phyloP scores from a whole-genome alignment of 2,329 filamentous ascomycete genomes.

The Diaporthe citrichinensis region DNA sequence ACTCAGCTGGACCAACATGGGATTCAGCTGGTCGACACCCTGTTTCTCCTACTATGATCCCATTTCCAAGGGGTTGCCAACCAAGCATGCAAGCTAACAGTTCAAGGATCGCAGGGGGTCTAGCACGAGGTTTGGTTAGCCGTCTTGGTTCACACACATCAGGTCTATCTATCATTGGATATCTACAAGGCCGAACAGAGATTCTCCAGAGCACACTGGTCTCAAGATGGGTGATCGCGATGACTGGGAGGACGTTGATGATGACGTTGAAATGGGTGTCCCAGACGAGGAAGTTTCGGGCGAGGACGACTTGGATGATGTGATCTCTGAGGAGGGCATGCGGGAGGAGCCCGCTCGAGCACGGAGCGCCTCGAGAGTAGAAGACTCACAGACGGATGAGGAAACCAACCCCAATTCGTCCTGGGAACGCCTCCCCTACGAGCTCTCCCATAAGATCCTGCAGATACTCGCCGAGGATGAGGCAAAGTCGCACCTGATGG shows the following conservation, averaged over 20 bases:
- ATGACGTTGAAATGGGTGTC: slow-evolving; percentile 6
- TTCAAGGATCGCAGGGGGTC: too few relatives aligned
- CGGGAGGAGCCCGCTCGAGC: neutral
- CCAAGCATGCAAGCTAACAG: neutral
- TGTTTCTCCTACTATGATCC: neutral
- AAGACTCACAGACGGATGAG: neutral
- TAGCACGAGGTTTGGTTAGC: neutral
- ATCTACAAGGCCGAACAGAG: neutral
- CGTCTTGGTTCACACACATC: neutral
- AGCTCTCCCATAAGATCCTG: slow-evolving; percentile 42
- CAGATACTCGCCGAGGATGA: slow-evolving; percentile 38
- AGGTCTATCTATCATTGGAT: neutral
- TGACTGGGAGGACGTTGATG: slow-evolving; percentile 33
- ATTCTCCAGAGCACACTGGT: too few relatives aligned
- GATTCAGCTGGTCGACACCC: too few relatives aligned
- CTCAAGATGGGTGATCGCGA: slow-evolving; percentile 13
- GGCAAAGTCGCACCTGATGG: slow-evolving; percentile 33
- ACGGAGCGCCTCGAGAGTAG: neutral
- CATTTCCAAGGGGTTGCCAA: too few relatives aligned
- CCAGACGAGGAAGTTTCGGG: neutral
- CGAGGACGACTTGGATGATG: slow-evolving; percentile 5
- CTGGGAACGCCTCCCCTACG: slow-evolving; percentile 39
- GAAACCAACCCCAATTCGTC: slow-evolving; percentile 7
- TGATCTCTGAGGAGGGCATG: neutral
- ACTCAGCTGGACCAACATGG: neutral